Conservation (phyloP, 1,284 basidiomycete genomes). For the Mycosarcoma mackinlayi region DNA sequence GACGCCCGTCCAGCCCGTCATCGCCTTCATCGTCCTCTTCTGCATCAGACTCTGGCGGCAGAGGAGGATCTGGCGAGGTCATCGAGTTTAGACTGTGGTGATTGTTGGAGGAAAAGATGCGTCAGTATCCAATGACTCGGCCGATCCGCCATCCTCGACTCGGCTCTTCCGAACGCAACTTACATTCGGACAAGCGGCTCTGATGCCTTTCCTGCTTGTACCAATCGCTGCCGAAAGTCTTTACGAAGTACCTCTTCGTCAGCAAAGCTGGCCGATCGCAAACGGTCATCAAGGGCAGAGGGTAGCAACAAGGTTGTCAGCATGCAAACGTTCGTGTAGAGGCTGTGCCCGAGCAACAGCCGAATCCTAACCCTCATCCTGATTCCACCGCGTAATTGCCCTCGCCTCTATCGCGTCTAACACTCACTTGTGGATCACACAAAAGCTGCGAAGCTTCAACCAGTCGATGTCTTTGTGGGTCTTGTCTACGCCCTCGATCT, state of each 20-base stretch:
- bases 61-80: slow-evolving; percentile 42
- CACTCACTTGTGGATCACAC: slow-evolving; percentile 76
- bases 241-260: slow-evolving; percentile 79
- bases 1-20: not conserved
- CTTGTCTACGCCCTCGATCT: slow-evolving; percentile 77
- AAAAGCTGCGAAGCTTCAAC: slow-evolving; percentile 82
- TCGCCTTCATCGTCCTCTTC: not conserved
- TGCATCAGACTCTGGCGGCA: slow-evolving; percentile 25
- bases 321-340: not conserved
- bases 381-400: too few relatives aligned
- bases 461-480: slow-evolving; percentile 87
- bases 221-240: slow-evolving; percentile 77
- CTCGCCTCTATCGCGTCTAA: too few relatives aligned
- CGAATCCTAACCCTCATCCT: too few relatives aligned
- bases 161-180: too few relatives aligned
- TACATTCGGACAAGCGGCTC: slow-evolving; percentile 85
- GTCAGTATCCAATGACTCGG: not conserved
- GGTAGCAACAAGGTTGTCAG: slow-evolving; percentile 3
- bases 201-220: slow-evolving; percentile 73
- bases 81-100: slow-evolving; percentile 35
- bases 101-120: not conserved
- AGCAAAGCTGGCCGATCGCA: slow-evolving; percentile 73
- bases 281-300: not conserved
- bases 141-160: too few relatives aligned
- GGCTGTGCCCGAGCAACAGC: too few relatives aligned